Evolutionary conservation across 768 basidiomycete genomes (phyloP).

Genomic region (Tulasnella sp.): DNA sequence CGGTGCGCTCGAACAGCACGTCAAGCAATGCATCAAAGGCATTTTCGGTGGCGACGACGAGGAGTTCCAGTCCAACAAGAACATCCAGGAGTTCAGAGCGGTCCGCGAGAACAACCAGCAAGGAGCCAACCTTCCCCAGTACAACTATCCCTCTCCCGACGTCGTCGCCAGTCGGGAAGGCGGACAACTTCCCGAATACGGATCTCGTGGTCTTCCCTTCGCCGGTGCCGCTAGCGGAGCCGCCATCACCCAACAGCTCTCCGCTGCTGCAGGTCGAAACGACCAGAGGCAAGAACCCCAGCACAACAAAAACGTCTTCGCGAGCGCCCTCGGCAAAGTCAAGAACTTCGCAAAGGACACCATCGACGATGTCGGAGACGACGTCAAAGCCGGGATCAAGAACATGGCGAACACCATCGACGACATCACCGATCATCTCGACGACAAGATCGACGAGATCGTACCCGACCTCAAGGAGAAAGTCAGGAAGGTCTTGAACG

Average conservation of each 20-base stretch:
- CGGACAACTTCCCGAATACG: slow-evolving; percentile 17
- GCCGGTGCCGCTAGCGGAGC: neutral
- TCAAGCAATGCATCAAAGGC: slow-evolving; percentile 21
- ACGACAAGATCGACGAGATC: slow-evolving; percentile 20
- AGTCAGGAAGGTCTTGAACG: slow-evolving; percentile 1
- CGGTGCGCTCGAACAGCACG: slow-evolving; percentile 13
- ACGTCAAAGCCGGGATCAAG: neutral
- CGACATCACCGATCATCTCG: slow-evolving; percentile 19
- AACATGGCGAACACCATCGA: slow-evolving; percentile 17
- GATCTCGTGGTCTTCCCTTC: slow-evolving; percentile 23
- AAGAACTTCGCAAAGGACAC: slow-evolving; percentile 9
- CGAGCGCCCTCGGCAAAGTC: slow-evolving; percentile 9
- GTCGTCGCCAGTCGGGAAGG: slow-evolving; percentile 21
- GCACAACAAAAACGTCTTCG: slow-evolving; percentile 20
- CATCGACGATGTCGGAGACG: slow-evolving; percentile 14
- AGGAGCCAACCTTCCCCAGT: slow-evolving; percentile 24
- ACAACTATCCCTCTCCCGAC: slow-evolving; percentile 20
- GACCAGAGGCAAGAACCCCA: neutral
- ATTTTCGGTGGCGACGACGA: slow-evolving; percentile 7
- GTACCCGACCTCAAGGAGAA: slow-evolving; percentile 21
- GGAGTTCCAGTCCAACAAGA: slow-evolving; percentile 22
- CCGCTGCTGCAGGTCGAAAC: neutral
- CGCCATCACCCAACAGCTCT: neutral
- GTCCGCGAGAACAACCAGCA: slow-evolving; percentile 1
- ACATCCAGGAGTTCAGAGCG: slow-evolving; percentile 24